Evolutionary conservation across 257 asterid genomes (phyloP), one percentile per base, ranked within the genome.

Genomic region (Verbascum thapsus): DNA sequence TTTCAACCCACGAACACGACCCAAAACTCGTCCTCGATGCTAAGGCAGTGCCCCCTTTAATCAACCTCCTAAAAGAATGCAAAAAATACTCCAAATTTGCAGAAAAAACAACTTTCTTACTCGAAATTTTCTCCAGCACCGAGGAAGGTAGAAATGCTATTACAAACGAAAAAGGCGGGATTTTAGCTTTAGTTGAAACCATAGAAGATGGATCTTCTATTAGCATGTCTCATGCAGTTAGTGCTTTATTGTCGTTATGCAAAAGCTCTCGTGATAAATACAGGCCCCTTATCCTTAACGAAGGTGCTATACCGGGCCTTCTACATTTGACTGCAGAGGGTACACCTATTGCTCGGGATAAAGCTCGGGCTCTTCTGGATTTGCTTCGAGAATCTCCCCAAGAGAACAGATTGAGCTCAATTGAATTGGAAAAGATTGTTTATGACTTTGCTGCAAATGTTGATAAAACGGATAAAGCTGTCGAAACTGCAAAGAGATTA

Each of bases 221-320:
- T 53, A 90, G 97, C 83, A 87, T 84, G 76, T 86, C 72, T 44
- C 82, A 82, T 13, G 90, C 97, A 11, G 97, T 85, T 17, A 94
- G 94, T 40, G 82, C 80, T 55, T 76, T 90, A 66, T 64, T 87
- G 40, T 81, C 83, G 26, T 66, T 90, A 53, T 90, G 97, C 58
- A 72, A 77, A 68, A 88, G 95, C 66, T 76, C 76, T 64, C 88
- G 92, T 6, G 88, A 80, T 42, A 90, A 83, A 70, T 90, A 83
- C 45, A 62, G 90, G 72, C 84, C 73, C n/a, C 97, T 85, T 58
- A 90, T 90, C 64, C 87, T 90, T 23, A 82, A 73, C 42, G 95
- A 90, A 80, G 97, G 97, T 5, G 88, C 95, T 20, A 90, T 90
- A 67, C 96, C 97, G 0, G 96, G 97, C 20, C 96, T 90, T 61